phyloP scores from a whole-genome alignment of 1,284 basidiomycete genomes.

The Irpex sp. region DNA sequence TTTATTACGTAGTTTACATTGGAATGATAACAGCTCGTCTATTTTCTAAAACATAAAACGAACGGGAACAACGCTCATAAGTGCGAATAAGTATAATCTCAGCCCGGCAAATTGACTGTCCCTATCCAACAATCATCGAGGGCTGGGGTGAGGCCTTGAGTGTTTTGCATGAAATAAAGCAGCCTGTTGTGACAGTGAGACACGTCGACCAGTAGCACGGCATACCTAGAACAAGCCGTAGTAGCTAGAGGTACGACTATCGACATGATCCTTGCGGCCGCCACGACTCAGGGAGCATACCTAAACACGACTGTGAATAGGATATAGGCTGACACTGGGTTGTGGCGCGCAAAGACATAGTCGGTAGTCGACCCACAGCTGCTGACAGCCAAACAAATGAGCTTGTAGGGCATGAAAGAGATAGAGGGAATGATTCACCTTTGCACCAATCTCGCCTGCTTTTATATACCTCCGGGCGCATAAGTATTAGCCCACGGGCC shows the following conservation, averaged over 20 bases:
- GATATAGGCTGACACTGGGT: constrained; percentile 2
- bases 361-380: constrained; percentile 2
- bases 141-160: no score
- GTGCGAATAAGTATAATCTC: no score
- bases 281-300: constrained; percentile 9
- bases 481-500: not conserved
- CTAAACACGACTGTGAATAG: constrained; percentile 6
- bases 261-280: constrained; percentile 13
- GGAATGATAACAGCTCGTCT: no score
- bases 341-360: constrained; percentile 6
- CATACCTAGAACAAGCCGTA: not conserved
- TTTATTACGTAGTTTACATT: not conserved
- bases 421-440: not conserved
- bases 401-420: not conserved
- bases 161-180: no score
- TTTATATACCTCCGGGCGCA: not conserved
- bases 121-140: no score
- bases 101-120: no score
- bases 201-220: not conserved
- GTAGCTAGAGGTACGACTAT: not conserved
- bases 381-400: not conserved
- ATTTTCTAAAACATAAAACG: no score
- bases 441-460: not conserved
- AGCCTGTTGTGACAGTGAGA: not conserved
- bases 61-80: no score